These are phyloP conservation scores for Xylaria sp. DNA, from an alignment of 2,329 filamentous ascomycete species.

Conservation along the genomic window DNA sequence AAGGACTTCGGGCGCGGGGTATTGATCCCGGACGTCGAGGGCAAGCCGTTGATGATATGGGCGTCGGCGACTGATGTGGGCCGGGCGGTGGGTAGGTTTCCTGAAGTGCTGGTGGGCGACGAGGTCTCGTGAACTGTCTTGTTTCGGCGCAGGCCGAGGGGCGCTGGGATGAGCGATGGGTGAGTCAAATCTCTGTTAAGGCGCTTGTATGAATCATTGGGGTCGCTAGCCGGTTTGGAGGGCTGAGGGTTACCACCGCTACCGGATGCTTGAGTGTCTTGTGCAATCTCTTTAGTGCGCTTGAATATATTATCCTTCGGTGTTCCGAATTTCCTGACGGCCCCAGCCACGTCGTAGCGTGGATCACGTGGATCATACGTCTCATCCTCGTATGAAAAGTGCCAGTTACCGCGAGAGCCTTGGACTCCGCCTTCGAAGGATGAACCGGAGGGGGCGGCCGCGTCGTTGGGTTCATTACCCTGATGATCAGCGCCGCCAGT, in stretches of 20 bases:
- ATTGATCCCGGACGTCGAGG: no score
- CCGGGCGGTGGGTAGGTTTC: no score
- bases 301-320: no score
- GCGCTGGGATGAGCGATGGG: slow-evolving; percentile 14
- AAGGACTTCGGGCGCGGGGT: no score
- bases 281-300: background rate
- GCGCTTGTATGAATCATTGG: background rate
- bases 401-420: background rate
- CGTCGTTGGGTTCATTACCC: background rate
- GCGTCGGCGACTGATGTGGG: no score
- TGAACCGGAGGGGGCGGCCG: background rate
- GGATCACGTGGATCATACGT: slow-evolving; percentile 16
- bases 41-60: no score
- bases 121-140: background rate
- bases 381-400: background rate
- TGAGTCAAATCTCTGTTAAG: slow-evolving; percentile 17
- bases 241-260: no score
- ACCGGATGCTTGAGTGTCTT: background rate
- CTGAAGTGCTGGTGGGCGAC: background rate
- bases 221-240: background rate
- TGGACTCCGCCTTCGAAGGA: background rate
- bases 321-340: background rate
- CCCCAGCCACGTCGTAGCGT: slow-evolving; percentile 14
- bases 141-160: slow-evolving; percentile 1
- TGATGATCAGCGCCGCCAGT: background rate